A percentile compares a stretch with the other conserved stretches of the same genome.
Conservation (phyloP, 495 filamentous ascomycete genomes). For the Aspergillus campestris region DNA sequence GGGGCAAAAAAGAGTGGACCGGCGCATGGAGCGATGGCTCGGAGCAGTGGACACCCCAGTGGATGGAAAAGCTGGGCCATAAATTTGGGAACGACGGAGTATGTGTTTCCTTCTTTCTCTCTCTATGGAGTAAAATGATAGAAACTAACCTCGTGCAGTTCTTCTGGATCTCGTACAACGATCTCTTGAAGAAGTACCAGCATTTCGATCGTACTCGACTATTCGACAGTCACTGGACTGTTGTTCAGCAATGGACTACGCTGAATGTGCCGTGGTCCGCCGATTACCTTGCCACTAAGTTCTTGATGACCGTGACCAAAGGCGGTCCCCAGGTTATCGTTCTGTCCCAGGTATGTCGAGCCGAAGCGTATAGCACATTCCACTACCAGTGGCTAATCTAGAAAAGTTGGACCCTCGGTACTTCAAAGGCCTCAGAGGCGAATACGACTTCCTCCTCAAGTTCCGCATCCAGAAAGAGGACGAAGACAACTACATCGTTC, state of each 20-base stretch:
- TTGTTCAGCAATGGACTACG: conserved; percentile 78
- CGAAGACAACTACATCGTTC: conserved; percentile 77
- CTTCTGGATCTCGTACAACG: conserved; percentile 69
- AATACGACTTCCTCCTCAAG: conserved; percentile 67
- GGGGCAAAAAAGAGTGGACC: conserved; percentile 79
- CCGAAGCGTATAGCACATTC: background rate
- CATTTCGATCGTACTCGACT: conserved; percentile 82
- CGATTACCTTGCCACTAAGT: conserved; percentile 80
- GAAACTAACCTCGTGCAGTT: conserved; percentile 20
- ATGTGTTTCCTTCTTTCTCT: conserved; percentile 2
- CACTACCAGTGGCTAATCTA: background rate
- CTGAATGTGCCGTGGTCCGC: conserved; percentile 77
- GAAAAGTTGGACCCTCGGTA: conserved; percentile 70
- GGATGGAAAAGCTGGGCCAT: conserved; percentile 71
- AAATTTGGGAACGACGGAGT: conserved; percentile 83
- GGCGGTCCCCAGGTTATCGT: conserved; percentile 67
- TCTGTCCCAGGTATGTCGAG: conserved; percentile 51
- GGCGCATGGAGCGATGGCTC: conserved; percentile 83
- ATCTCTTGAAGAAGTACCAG: conserved; percentile 75
- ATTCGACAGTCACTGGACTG: conserved; percentile 74
- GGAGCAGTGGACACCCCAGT: conserved; percentile 85
- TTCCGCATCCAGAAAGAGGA: conserved; percentile 78
- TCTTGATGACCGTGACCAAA: conserved; percentile 59
- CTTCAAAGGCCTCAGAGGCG: conserved; percentile 73
- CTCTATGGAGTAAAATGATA: conserved; percentile 3